Base-by-base conservation (phyloP, 495 filamentous ascomycete species). In the Achaetomiella virescens region DNA sequence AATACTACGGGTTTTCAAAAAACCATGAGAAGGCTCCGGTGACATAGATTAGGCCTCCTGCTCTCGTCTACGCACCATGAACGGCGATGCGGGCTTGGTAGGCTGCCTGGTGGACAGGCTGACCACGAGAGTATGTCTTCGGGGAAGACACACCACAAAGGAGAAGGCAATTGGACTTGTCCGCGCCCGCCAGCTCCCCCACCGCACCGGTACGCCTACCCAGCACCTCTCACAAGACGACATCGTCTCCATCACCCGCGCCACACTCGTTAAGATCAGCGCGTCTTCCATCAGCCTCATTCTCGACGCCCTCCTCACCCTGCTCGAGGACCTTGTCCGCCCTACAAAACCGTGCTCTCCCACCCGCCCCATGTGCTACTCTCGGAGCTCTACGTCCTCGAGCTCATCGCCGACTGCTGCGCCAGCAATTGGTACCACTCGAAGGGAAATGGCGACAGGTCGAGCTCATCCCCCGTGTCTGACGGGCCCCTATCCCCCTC, bases 21-120 rank as follows among this genome's bases (percentile, higher is more conserved):
- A 63, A 69, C 54, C 65, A 69, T 69, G 66, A 62, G 42, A 61
- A 66, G 66, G 46, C 65, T 60, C 25, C 46, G 63, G 61, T 31
- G 27, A 31, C 52, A 46, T 33, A 57, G 29, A 31, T 31, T 31
- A 31, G 9, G 27, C 27, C n/a, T 50, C 43, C 56, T 60, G 61
- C 57, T 53, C 60, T 59, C 56, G 47, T 61, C 61, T 57, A 61
- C 58, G 55, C 37, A 66, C 64, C 63, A 85, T 86, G 82, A 84
- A 79, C 68, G 76, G 78, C 66, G 82, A 85, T 72, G 76, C 75
- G 51, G 79, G 75, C 68, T 70, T 85, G 66, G 81, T 86, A 58
- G 75, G 79, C 70, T 80, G 79, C 66, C 71, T 86, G 61, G 78
- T 86, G 62, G 83, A 84, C 70, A 77, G 82, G 67, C 75, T 86